These are phyloP conservation scores for Acacia confusa DNA, from an alignment of 306 rosid species.

Conservation along the genomic window DNA sequence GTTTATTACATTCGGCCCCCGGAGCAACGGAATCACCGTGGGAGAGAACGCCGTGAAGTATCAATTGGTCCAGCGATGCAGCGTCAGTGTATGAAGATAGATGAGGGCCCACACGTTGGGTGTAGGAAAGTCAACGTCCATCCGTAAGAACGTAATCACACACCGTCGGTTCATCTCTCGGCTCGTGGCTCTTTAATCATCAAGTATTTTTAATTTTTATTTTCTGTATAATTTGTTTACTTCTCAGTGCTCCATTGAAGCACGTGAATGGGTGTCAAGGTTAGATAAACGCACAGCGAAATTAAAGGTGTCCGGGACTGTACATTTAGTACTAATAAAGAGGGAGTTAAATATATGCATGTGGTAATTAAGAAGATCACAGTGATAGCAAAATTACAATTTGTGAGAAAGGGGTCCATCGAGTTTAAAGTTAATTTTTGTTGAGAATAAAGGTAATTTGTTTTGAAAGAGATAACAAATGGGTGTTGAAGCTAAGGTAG, in stretches of 20 bases:
- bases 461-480: conserved; percentile 17
- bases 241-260: neutral
- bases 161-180: neutral
- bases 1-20: conserved; percentile 60
- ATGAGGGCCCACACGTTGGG: neutral
- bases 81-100: conserved; percentile 51
- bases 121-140: conserved; percentile 19
- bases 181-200: neutral
- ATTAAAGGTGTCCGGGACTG: conserved; percentile 49
- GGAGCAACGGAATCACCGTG: conserved; percentile 45
- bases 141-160: neutral
- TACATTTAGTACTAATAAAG: conserved; percentile 58
- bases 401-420: conserved; percentile 14
- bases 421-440: neutral
- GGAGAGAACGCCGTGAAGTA: conserved; percentile 75
- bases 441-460: conserved; percentile 8
- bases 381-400: conserved; percentile 47
- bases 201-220: neutral
- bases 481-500: conserved; percentile 19
- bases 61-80: conserved; percentile 75
- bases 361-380: neutral
- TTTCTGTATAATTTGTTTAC: neutral
- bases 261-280: conserved; percentile 5
- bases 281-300: neutral
- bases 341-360: neutral